Evolutionary conservation across 768 basidiomycete species (phyloP).

Genomic region (Strobilomyces echinocephalus): DNA sequence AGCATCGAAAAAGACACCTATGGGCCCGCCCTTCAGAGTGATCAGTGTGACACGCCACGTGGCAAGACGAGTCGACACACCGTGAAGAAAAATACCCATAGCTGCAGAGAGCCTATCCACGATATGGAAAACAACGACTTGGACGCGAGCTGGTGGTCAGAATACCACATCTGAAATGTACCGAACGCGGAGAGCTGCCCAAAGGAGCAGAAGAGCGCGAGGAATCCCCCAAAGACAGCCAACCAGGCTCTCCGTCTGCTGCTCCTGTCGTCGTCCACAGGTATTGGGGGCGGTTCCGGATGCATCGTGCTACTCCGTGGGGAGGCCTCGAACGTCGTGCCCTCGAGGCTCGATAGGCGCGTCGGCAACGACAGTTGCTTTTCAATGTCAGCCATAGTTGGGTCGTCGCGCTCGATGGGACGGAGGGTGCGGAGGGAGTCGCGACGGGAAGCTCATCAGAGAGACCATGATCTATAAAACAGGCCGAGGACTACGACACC

Average conservation of each 20-base stretch:
- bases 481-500: slow-evolving; percentile 12
- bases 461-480: slow-evolving; percentile 25
- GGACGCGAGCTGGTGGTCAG: slow-evolving; percentile 50
- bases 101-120: slow-evolving; percentile 67
- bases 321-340: slow-evolving; percentile 14
- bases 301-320: slow-evolving; percentile 24
- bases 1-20: slow-evolving; percentile 56
- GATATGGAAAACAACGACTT: slow-evolving; percentile 54
- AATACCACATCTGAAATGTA: slow-evolving; percentile 67
- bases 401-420: slow-evolving; percentile 6
- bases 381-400: slow-evolving; percentile 28
- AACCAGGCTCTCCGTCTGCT: slow-evolving; percentile 35
- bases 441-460: slow-evolving; percentile 1
- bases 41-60: neutral
- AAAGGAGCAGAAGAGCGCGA: slow-evolving; percentile 65
- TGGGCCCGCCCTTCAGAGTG: slow-evolving; percentile 49
- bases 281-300: slow-evolving; percentile 15
- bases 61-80: slow-evolving; percentile 34
- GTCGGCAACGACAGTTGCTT: slow-evolving; percentile 21
- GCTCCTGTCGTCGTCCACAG: slow-evolving; percentile 1
- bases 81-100: slow-evolving; percentile 67
- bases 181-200: slow-evolving; percentile 72
- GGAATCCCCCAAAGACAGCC: slow-evolving; percentile 58
- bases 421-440: slow-evolving; percentile 12
- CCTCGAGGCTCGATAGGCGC: slow-evolving; percentile 22